Evolutionary conservation across 1,139 yeast species (phyloP).

Genomic region (Lodderomyces jiufengensis): DNA sequence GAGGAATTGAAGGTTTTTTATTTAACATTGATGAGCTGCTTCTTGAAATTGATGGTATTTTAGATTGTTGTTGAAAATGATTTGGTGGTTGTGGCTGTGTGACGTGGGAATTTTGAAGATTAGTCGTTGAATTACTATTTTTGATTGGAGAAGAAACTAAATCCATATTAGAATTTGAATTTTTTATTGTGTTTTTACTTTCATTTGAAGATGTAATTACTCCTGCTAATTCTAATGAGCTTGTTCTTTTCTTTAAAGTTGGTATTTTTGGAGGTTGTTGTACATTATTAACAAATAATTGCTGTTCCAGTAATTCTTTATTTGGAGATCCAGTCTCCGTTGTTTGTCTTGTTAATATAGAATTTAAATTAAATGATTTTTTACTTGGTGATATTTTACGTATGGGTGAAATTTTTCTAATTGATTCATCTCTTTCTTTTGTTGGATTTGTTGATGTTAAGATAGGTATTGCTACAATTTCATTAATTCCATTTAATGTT

Average conservation of each 20-base stretch:
- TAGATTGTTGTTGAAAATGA: constrained; percentile 15
- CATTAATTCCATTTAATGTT: constrained; percentile 34
- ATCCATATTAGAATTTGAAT: background rate
- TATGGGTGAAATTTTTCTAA: constrained; percentile 16
- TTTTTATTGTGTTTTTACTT: too few species aligned
- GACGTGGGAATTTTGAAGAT: constrained; percentile 13
- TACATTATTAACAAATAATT: background rate
- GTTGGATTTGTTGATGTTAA: constrained; percentile 38
- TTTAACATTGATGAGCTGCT: constrained; percentile 17
- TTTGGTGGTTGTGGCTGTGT: constrained; percentile 13
- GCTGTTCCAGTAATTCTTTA: constrained; percentile 8
- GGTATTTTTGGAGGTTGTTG: constrained; percentile 15
- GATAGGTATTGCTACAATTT: constrained; percentile 15
- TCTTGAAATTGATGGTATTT: constrained; percentile 14
- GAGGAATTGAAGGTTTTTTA: constrained; percentile 14
- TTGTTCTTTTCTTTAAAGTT: constrained; percentile 22
- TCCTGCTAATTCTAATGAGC: constrained; percentile 37
- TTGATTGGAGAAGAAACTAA: too few species aligned
- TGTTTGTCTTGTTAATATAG: constrained; percentile 20
- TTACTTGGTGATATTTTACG: constrained; percentile 41
- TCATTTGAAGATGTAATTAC: constrained; percentile 21
- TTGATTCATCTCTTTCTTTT: constrained; percentile 24
- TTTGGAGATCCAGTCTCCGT: constrained; percentile 18
- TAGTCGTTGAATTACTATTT: background rate
- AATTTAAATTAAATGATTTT: constrained; percentile 37